Conservation (phyloP, 1,139 yeast genomes). For the Candida sp. region DNA sequence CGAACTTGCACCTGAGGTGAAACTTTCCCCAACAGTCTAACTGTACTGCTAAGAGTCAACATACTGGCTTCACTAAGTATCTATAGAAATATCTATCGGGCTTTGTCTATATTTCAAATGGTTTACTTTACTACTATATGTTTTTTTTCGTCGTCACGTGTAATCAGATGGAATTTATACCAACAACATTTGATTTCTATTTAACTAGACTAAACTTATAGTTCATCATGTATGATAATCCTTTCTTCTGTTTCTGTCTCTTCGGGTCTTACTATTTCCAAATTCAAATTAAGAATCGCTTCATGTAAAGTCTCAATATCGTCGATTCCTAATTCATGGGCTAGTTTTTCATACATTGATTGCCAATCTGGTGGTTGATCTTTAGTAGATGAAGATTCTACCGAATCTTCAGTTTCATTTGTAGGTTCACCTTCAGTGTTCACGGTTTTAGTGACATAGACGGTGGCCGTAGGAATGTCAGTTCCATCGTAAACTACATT, state of each 20-base stretch:
- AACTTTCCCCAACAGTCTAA: not conserved
- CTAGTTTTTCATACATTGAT: not conserved
- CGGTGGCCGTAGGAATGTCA: not conserved
- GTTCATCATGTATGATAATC: conserved; percentile 4
- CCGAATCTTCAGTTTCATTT: not conserved
- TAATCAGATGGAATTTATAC: too few relatives aligned
- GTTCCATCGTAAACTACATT: not conserved
- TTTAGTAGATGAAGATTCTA: not conserved
- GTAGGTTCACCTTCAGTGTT: not conserved
- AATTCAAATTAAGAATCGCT: not conserved
- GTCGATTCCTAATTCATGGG: conserved; percentile 1
- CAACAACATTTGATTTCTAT: not conserved
- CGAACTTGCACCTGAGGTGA: conserved; percentile 9
- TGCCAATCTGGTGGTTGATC: not conserved
- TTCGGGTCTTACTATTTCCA: not conserved
- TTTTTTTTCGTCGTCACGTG: not conserved
- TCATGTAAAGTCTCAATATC: not conserved
- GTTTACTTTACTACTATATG: not conserved
- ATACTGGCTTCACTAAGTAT: not conserved
- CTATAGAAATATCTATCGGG: not conserved
- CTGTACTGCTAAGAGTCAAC: not conserved
- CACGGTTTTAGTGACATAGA: conserved; percentile 1
- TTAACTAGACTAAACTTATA: not conserved
- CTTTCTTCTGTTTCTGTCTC: not conserved
- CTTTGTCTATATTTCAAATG: not conserved